Base-by-base conservation (phyloP, 2,329 filamentous ascomycete species). In the Neurospora sp. region DNA sequence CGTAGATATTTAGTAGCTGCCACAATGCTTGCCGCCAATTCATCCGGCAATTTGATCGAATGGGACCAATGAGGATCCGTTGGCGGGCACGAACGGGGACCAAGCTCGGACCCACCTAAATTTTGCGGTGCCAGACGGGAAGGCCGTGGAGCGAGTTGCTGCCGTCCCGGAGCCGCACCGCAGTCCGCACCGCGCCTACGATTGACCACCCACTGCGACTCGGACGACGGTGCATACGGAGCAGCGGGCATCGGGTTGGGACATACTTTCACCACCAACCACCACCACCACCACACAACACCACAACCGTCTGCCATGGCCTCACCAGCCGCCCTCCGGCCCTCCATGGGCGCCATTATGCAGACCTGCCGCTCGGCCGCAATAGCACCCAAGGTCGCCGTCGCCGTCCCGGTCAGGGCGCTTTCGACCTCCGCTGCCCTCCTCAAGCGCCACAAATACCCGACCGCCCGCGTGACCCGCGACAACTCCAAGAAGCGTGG, bases 401-500 rank as follows among this genome's bases (percentile, higher is more conserved):
- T 67, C 52, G 66, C 66, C 62, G 65, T 52, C 33, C 75, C 73
- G 36, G 71, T 69, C 6, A 71, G 73, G 11, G 78, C 78, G 73
- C 86, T 89, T 79, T 87, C 88, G 67, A 89, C 87, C 70, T 85
- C 86, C 68, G 81, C 82, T 79, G 73, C 83, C 81, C 74, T 83
- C 75, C 74, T 80, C 74, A 81, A 82, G 76, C 82, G 82, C n/a
- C 74, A 77, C 70, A 76, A 68, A 43, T 81, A 83, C 79, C 46
- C 67, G 10, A 74, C 73, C 41, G 75, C 75, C 36, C 75, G 75
- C 43, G 83, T 81, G 77, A 85, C 83, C 72, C 88, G 88, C 77
- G 94, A 97, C 82, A 88, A 88, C 82, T 97, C 92, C 83, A 89
- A 86, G 74, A 83, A 88, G 72, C 91, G 96, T 72, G 95, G 93